phyloP scores from a whole-genome alignment of 139 green algal species.

The Eudorina sp. region DNA sequence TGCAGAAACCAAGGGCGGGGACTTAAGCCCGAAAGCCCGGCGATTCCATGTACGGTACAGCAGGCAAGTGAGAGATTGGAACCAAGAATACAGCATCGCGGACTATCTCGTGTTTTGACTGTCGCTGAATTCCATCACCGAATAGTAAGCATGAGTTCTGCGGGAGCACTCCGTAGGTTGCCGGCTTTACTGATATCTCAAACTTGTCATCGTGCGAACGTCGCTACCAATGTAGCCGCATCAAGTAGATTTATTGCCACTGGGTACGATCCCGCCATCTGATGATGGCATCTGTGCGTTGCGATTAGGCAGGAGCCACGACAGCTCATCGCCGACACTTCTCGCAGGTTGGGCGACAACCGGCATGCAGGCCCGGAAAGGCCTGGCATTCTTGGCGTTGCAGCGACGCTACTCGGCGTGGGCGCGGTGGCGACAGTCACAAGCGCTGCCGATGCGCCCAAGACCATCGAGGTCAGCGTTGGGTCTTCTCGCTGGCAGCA shows the following conservation, averaged over 20 bases:
- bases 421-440: background rate
- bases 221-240: background rate
- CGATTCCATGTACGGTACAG: too few species aligned
- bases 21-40: too few species aligned
- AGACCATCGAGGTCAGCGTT: conserved; percentile 11
- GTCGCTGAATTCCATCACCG: too few species aligned
- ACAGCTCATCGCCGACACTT: conserved; percentile 1
- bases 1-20: too few species aligned
- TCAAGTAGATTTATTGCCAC: background rate
- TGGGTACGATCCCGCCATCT: background rate
- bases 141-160: conserved; percentile 20
- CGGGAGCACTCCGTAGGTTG: conserved; percentile 13
- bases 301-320: background rate
- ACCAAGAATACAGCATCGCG: too few species aligned
- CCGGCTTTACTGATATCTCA: background rate
- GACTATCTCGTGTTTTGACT: too few species aligned
- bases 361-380: background rate
- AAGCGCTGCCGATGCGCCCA: conserved; percentile 6
- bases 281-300: background rate
- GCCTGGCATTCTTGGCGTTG: background rate
- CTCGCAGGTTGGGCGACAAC: background rate
- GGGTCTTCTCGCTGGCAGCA: too few species aligned
- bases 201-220: background rate
- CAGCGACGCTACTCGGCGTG: background rate
- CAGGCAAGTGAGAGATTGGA: too few species aligned